Evolutionary conservation across 2,329 filamentous ascomycete species (phyloP), one percentile per base, ranked within the genome.

Genomic region (Colletotrichum musae): DNA sequence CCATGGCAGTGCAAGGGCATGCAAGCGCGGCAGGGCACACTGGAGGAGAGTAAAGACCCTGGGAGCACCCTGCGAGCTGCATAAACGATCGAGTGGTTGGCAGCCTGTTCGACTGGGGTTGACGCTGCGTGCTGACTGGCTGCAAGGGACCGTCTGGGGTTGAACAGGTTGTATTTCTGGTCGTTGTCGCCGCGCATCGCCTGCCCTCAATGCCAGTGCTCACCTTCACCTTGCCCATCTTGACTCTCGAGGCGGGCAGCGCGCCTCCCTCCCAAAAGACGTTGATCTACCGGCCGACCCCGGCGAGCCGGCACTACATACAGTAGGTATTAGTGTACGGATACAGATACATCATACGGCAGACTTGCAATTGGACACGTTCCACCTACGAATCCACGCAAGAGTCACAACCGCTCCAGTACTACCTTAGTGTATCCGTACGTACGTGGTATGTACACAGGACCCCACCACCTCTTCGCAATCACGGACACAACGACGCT

Each of bases 111-210:
- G 32, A 54, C 63, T 16, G 41, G 65, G 64, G 47, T 16, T 12
- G 36, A 60, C 7, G 47, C 32, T 36, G 32, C 21, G 36, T 52
- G 13, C 36, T 39, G 53, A 64, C 36, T 68, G 60, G 61, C 65
- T 68, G 61, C 61, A 68, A 68, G 65, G 61, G 65, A 58, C 61
- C 61, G 62, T 60, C 51, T 66, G 62, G 56, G 66, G 51, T 69
- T 56, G 50, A 69, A 60, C 50, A 66, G 48, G 32, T 36, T 6
- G 32, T 6, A 36, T 6, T 36, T 36, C 7, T 36, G 32, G 32
- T 36, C 32, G 9, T 43, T 6, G 41, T 43, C 41, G 57, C 61
- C 32, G 54, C 54, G 13, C 21, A 45, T 15, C 41, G 12, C 12
- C 15, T 18, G 43, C 13, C 10, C 15, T 16, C 54, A 21, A 58